Conservation (phyloP, 192 early-diverging fungal species). For the Gonapodya prolifera region DNA sequence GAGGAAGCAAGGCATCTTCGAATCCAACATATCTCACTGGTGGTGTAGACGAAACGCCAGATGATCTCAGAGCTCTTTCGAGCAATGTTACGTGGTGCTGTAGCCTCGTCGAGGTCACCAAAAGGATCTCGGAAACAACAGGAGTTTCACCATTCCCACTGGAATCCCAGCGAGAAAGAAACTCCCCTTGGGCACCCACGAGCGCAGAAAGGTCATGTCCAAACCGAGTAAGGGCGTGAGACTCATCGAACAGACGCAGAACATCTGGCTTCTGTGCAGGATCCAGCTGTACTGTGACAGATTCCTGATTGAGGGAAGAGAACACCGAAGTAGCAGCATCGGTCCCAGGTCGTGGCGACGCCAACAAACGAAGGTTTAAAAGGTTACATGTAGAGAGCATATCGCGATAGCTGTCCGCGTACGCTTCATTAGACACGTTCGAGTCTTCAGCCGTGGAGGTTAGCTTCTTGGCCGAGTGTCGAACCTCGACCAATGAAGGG, state of each 20-base stretch:
- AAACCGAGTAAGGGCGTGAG: background rate
- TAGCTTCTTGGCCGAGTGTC: background rate
- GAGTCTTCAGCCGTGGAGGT: background rate
- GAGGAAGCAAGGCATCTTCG: background rate
- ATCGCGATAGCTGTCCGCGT: background rate
- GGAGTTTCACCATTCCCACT: background rate
- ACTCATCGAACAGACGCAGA: background rate
- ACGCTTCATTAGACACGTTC: background rate
- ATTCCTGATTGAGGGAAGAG: background rate
- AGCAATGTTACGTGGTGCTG: background rate
- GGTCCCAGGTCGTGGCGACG: background rate
- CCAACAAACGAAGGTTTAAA: background rate
- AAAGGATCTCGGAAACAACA: background rate
- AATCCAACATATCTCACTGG: background rate
- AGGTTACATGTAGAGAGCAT: background rate
- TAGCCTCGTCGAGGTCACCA: background rate
- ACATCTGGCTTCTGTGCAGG: background rate
- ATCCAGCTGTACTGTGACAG: background rate
- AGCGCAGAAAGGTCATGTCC: background rate
- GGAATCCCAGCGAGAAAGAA: background rate
- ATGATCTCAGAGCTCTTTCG: background rate
- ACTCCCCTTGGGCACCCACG: background rate
- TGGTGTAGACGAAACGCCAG: background rate
- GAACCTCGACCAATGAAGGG: background rate
- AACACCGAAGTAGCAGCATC: background rate